These are phyloP conservation scores for Penicillium argentinense DNA, from an alignment of 495 filamentous ascomycete species.

Conservation along the genomic window DNA sequence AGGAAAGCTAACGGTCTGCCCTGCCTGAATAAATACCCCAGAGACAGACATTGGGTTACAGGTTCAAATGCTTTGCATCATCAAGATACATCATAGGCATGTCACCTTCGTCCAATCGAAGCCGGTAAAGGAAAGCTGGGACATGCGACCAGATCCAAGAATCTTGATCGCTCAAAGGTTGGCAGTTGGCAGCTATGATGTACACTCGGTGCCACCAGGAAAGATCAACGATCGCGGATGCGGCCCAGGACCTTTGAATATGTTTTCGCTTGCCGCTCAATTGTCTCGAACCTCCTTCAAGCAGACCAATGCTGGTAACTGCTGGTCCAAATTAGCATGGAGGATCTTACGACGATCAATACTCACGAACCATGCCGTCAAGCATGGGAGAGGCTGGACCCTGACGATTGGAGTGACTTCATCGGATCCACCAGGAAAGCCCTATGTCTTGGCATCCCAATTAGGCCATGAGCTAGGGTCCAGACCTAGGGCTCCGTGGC, in stretches of 20 bases:
- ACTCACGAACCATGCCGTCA: too few species aligned
- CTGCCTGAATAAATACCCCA: too few species aligned
- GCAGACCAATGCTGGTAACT: too few species aligned
- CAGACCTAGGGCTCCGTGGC: slow-evolving; percentile 30
- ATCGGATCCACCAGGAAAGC: slow-evolving; percentile 19
- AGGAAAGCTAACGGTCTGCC: too few species aligned
- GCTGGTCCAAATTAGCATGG: not conserved
- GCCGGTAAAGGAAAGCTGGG: slow-evolving; percentile 2
- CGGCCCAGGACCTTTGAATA: too few species aligned
- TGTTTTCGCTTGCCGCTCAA: too few species aligned
- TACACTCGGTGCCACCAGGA: too few species aligned
- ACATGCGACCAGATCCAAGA: not conserved
- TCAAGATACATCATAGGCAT: slow-evolving; percentile 41
- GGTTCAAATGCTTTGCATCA: too few species aligned
- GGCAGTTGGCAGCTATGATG: slow-evolving; percentile 12
- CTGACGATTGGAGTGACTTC: slow-evolving; percentile 19
- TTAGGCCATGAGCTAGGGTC: slow-evolving; percentile 25
- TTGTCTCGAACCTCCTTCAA: too few species aligned
- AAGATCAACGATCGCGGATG: too few species aligned
- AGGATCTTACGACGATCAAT: too few species aligned
- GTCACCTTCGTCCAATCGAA: slow-evolving; percentile 18
- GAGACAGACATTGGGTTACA: not conserved
- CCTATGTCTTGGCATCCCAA: slow-evolving; percentile 19
- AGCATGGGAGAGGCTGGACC: too few species aligned
- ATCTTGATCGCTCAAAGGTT: not conserved